phyloP scores from a whole-genome alignment of 352 stramenopile genomes.

The Globisporangium abappressorium region DNA sequence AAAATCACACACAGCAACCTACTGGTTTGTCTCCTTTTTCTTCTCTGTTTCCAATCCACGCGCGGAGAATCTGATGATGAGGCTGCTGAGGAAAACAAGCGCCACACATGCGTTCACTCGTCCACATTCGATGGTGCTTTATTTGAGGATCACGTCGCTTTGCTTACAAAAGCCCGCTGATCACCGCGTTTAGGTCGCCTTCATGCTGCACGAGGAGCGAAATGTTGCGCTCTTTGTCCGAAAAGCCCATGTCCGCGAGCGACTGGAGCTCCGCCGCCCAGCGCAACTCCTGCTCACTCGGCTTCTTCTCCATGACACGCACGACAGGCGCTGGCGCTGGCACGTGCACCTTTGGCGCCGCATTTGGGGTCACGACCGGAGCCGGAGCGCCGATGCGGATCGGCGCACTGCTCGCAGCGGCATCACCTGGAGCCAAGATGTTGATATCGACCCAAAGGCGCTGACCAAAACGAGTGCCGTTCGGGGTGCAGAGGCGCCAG shows the following conservation, averaged over 20 bases:
- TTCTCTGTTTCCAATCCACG: background rate
- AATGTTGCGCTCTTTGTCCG: slow-evolving; percentile 49
- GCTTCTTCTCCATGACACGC: slow-evolving; percentile 17
- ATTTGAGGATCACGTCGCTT: background rate
- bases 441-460: slow-evolving; percentile 86
- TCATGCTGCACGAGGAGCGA: slow-evolving; percentile 54
- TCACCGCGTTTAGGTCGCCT: slow-evolving; percentile 64
- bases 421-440: slow-evolving; percentile 44
- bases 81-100: background rate
- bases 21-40: background rate
- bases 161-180: slow-evolving; percentile 47
- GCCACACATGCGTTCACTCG: background rate
- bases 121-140: background rate
- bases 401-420: slow-evolving; percentile 36
- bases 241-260: slow-evolving; percentile 73
- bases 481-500: slow-evolving; percentile 80
- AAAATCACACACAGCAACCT: slow-evolving; percentile 8
- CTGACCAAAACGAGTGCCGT: slow-evolving; percentile 84
- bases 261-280: slow-evolving; percentile 45
- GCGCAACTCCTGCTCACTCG: slow-evolving; percentile 38
- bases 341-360: slow-evolving; percentile 22
- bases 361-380: slow-evolving; percentile 24
- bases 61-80: background rate
- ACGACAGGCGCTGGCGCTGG: slow-evolving; percentile 28
- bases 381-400: slow-evolving; percentile 33